These are phyloP conservation scores for Polyplosphaeria fusca DNA, from an alignment of 495 filamentous ascomycete species.

Conservation along the genomic window DNA sequence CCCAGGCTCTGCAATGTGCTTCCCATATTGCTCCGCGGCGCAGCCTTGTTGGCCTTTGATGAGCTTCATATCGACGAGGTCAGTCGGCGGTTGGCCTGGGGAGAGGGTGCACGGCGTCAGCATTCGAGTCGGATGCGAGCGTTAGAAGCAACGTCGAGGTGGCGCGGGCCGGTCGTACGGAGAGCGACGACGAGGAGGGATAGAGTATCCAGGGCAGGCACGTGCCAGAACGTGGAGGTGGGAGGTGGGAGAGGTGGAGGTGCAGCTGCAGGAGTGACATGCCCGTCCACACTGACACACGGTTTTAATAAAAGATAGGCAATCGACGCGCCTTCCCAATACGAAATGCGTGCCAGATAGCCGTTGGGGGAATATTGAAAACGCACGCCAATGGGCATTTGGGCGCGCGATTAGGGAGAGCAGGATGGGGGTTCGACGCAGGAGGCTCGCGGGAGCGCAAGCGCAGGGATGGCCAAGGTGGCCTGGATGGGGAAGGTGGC, in stretches of 20 bases:
- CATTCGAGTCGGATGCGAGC: conserved; percentile 5
- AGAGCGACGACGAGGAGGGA: neutral
- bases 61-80: conserved; percentile 11
- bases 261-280: conserved; percentile 24
- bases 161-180: conserved; percentile 20
- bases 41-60: conserved; percentile 19
- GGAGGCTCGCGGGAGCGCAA: neutral
- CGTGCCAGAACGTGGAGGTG: conserved; percentile 21
- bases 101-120: neutral
- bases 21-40: neutral
- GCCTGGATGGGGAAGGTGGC: conserved; percentile 22
- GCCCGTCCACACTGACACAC: conserved; percentile 16
- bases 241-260: too few relatives aligned
- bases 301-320: conserved; percentile 20
- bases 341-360: neutral
- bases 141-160: conserved; percentile 7
- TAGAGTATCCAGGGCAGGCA: conserved; percentile 8
- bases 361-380: neutral
- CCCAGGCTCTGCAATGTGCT: neutral
- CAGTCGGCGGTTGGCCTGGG: neutral
- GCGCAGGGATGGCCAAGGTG: conserved; percentile 1
- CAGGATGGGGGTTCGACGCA: conserved; percentile 15
- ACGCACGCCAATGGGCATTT: neutral
- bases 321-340: neutral
- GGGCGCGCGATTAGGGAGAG: conserved; percentile 4